Percentiles rank a stretch among this genome's conserved stretches.
These are phyloP conservation scores for Hypoxylon intermedium DNA, from an alignment of 495 filamentous ascomycete species.

Conservation along the genomic window DNA sequence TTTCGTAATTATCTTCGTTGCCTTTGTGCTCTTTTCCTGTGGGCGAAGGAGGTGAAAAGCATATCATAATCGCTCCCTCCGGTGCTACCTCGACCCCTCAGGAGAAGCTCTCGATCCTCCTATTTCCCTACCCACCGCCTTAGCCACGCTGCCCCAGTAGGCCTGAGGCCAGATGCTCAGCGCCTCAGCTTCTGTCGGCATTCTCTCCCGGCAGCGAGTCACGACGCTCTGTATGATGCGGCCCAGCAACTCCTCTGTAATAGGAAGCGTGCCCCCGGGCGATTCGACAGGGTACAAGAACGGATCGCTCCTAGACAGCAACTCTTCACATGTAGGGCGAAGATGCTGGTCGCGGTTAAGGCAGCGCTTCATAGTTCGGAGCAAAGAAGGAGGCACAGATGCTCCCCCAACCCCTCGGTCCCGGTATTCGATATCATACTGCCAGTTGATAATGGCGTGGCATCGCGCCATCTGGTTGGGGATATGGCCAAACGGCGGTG, in stretches of 20 bases:
- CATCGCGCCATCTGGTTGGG: conserved; percentile 75
- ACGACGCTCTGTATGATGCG: conserved; percentile 80
- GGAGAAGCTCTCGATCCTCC: background rate
- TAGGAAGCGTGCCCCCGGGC: conserved; percentile 67
- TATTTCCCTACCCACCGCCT: conserved; percentile 41
- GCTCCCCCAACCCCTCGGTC: conserved; percentile 74
- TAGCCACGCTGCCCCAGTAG: conserved; percentile 62
- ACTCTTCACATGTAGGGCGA: conserved; percentile 77
- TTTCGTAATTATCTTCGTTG: background rate
- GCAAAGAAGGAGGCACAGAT: conserved; percentile 71
- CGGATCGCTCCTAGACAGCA: conserved; percentile 73
- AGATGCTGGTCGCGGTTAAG: conserved; percentile 77
- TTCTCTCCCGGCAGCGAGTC: conserved; percentile 70
- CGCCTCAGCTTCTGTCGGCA: conserved; percentile 73
- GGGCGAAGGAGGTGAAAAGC: background rate
- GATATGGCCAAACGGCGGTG: conserved; percentile 92
- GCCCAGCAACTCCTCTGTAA: conserved; percentile 77
- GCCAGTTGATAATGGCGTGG: conserved; percentile 87
- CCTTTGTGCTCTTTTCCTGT: no score
- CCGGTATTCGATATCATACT: conserved; percentile 83
- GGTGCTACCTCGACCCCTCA: conserved; percentile 16
- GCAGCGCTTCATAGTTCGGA: conserved; percentile 78
- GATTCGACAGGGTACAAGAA: conserved; percentile 79
- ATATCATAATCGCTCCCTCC: background rate
- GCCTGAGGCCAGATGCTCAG: conserved; percentile 70